Evolutionary conservation across 768 basidiomycete genomes (phyloP).

Genomic region (Albatrellus ellisii): DNA sequence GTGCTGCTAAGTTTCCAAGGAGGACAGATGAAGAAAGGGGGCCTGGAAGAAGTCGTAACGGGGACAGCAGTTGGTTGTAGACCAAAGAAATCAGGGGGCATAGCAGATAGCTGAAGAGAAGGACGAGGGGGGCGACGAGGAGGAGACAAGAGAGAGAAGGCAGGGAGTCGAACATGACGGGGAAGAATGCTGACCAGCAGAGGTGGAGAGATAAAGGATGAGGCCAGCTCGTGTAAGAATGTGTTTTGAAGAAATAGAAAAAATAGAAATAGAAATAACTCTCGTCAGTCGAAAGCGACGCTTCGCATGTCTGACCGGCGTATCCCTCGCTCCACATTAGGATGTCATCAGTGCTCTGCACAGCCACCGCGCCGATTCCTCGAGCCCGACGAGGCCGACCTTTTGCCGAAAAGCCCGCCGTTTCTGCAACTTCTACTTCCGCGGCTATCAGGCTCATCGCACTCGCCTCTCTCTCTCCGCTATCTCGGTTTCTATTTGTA

Average conservation of each 20-base stretch:
- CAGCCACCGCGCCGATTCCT: background rate
- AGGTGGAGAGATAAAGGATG: background rate
- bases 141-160: slow-evolving; percentile 2
- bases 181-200: background rate
- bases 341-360: background rate
- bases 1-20: slow-evolving; percentile 37
- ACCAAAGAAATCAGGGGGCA: slow-evolving; percentile 29
- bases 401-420: too few relatives aligned
- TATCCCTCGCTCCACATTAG: too few relatives aligned
- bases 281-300: background rate
- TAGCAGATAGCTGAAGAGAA: slow-evolving; percentile 17
- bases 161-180: background rate
- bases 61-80: slow-evolving; percentile 31
- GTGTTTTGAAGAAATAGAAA: background rate
- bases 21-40: slow-evolving; percentile 35
- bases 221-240: too few relatives aligned
- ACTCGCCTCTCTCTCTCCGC: too few relatives aligned
- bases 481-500: too few relatives aligned
- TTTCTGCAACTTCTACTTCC: too few relatives aligned
- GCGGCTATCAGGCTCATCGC: too few relatives aligned
- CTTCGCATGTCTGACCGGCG: too few relatives aligned
- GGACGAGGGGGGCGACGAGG: slow-evolving; percentile 5
- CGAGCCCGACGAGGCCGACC: slow-evolving; percentile 1
- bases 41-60: slow-evolving; percentile 32
- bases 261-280: background rate